Evolutionary conservation across 2,329 filamentous ascomycete species (phyloP).

Genomic region (Alternaria novae-zelandiae): DNA sequence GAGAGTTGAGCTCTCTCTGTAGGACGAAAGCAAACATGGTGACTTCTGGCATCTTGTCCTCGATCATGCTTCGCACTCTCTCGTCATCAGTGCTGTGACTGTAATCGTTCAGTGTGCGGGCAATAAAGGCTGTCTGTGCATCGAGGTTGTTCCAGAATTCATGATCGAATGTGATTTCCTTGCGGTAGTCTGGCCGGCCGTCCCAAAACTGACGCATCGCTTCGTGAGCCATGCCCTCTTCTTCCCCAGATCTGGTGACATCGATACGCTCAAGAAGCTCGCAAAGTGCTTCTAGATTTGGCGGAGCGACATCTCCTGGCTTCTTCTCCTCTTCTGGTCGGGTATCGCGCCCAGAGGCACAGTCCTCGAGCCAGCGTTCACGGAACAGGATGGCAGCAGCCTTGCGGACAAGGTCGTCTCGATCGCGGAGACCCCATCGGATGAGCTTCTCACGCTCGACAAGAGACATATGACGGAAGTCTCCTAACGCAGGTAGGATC

Average conservation of each 20-base stretch:
- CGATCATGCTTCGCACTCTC: constrained; percentile 76
- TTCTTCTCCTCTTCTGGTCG: constrained; percentile 62
- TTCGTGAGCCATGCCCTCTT: constrained; percentile 88
- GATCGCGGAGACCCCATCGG: constrained; percentile 90
- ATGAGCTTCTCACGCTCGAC: constrained; percentile 95
- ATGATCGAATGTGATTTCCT: constrained; percentile 74
- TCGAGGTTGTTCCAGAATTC: constrained; percentile 81
- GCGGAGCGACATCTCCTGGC: constrained; percentile 50
- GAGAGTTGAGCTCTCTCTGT: constrained; percentile 75
- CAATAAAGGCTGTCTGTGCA: constrained; percentile 88
- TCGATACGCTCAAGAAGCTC: constrained; percentile 95
- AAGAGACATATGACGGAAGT: constrained; percentile 91
- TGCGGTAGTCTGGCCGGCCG: constrained; percentile 81
- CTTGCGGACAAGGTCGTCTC: constrained; percentile 92
- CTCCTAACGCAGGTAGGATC: constrained; percentile 84
- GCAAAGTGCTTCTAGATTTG: constrained; percentile 78
- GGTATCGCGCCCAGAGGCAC: constrained; percentile 70
- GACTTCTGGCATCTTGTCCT: constrained; percentile 95
- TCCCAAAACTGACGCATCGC: constrained; percentile 98
- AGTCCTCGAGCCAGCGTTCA: constrained; percentile 98
- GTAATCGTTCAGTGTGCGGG: constrained; percentile 92
- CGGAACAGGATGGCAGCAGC: constrained; percentile 88
- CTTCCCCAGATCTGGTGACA: constrained; percentile 85
- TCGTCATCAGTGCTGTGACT: constrained; percentile 77
- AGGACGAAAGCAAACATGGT: constrained; percentile 88